Evolutionary conservation across 2,329 filamentous ascomycete genomes (phyloP), one percentile per base, ranked within the genome.

Genomic region (Parastagonospora nodorum): DNA sequence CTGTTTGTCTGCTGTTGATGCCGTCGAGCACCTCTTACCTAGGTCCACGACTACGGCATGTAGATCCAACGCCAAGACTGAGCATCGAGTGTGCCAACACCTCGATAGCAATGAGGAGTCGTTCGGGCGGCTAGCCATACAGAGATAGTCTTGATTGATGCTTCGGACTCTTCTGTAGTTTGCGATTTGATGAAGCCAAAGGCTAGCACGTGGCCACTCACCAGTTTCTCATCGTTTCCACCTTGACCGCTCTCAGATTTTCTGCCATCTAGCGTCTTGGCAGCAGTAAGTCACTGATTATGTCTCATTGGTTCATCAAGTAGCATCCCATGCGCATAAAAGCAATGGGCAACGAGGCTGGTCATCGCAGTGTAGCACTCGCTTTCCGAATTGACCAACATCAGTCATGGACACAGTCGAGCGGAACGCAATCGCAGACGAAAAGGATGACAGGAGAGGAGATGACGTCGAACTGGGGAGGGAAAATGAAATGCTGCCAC

Each of bases 361-460:
- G 6, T 8, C 14, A 2, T 16, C 35, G 35, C 15, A 14, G 8
- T 28, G 10, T 27, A 33, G 10, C 29, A 40, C 19, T 32, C 30
- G 12, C 31, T 41, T 8, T 16, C 15, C 28, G 31, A n/a, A 38
- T 19, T n/a, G 14, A n/a, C 8, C 19, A 14, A 15, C 28, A 9
- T n/a, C 24, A 35, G 16, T 44, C 8, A 64, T 64, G 62, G 40
- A 61, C 27, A 59, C 53, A 9, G n/a, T 56, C 36, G 59, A 63
- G 45, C 49, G 51, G 10, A 40, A 55, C 11, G 50, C 45, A n/a
- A 55, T 53, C 4, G 46, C 15, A 19, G 35, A 45, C 11, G 45
- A 15, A 28, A 31, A 29, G 19, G 19, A 24, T 24, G 19, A 24
- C 19, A 5, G 19, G 4, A 48, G 27, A n/a, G 32, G 40, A 1